Conservation (phyloP, 495 filamentous ascomycete genomes). For the Parathielavia hyrcaniae region DNA sequence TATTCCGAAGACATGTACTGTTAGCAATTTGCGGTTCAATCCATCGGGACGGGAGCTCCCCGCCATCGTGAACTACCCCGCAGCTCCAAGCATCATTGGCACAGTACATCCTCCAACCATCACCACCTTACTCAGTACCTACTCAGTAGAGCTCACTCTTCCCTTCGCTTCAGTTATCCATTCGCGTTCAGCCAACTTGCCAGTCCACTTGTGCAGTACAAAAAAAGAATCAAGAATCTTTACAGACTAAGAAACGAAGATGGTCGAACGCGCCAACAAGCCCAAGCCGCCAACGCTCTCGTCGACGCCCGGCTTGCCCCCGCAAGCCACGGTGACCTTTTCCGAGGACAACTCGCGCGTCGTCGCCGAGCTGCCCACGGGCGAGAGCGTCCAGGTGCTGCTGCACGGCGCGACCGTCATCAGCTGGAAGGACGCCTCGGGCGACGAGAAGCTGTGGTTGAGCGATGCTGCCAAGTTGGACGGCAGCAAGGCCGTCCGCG, state of each 20-base stretch:
- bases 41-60: neutral
- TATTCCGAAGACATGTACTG: neutral
- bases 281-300: slow-evolving; percentile 77
- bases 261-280: slow-evolving; percentile 81
- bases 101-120: neutral
- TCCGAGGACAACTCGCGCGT: slow-evolving; percentile 58
- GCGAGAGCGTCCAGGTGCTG: slow-evolving; percentile 78
- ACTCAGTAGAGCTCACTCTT: neutral
- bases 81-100: neutral
- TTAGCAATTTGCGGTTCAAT: neutral
- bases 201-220: neutral
- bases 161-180: neutral
- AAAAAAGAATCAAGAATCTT: neutral
- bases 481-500: slow-evolving; percentile 56
- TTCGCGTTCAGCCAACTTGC: neutral
- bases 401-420: slow-evolving; percentile 89
- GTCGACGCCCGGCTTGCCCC: slow-evolving; percentile 56
- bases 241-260: slow-evolving; percentile 30
- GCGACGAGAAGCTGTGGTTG: slow-evolving; percentile 82
- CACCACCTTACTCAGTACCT: neutral
- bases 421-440: slow-evolving; percentile 77
- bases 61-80: slow-evolving; percentile 3
- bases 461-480: slow-evolving; percentile 66
- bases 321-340: slow-evolving; percentile 63
- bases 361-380: slow-evolving; percentile 68